Evolutionary conservation across 306 rosid species (phyloP), one percentile per base, ranked within the genome.

Genomic region (Hippophae tibetana): DNA sequence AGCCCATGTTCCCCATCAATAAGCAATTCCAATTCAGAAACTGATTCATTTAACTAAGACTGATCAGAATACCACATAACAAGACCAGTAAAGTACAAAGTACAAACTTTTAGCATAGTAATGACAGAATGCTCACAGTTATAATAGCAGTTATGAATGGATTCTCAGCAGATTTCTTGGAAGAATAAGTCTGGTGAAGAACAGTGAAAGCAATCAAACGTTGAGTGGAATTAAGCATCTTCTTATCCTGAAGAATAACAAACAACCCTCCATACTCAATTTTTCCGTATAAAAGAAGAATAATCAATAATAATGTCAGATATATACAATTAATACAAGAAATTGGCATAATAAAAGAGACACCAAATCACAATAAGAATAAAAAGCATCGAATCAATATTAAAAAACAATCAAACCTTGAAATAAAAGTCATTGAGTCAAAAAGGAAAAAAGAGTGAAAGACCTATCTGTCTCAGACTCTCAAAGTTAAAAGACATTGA

Each of bases 101-200:
- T 31, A 31, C 14, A 49, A 9, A 49, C 7, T 12, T 2, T 6
- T 14, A 14, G 7, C 8, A 10, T 49, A 3, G 14, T 5, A 42
- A 7, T 26, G 8, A 43, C 27, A 6, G 41, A 26, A 52, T 41
- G 48, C 99, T 85, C 75, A 93, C 99, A 9, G 75, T 76, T 43
- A 89, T 51, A 25, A 89, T 72, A 11, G 84, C 76, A 73, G 62
- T 64, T 58, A 85, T 60, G 79, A 93, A 93, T 7, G 99, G 99
- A 69, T 93, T 86, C 3, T 81, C 69, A 57, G 94, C 74, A 62
- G 79, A 62, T 23, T 72, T 78, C 75, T 85, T 87, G 10, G 97
- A 78, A 47, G 97, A 79, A 75, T 84, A 86, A 14, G 97, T 68
- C 55, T 78, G 95, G 40, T 84, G 81, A 55, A 89, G 83, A 55